Base-by-base conservation (phyloP, 1,284 basidiomycete genomes). In the Coniferiporia weirii region DNA sequence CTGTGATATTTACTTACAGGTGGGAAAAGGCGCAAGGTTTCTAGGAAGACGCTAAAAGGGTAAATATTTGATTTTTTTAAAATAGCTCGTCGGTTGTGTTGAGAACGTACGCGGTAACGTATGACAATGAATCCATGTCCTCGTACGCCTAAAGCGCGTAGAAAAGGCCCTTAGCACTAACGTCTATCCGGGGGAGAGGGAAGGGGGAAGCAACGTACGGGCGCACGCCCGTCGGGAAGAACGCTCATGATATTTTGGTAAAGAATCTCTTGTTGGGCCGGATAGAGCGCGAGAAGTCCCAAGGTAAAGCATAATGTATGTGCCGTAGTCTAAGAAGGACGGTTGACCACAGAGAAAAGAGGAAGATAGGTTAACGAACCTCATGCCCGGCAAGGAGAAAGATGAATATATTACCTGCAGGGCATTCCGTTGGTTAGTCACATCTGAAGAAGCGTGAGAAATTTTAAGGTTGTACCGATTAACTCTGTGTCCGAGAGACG, bases 201-300 rank as follows among this genome's bases (percentile, higher is more conserved):
- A 1, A 52, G n/a, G n/a, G n/a, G n/a, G n/a, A 36, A 38, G 34
- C n/a, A 10, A 56, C 52, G 15, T 19, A 64, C 60, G 1, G 63
- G 63, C 3, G 70, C 60, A 9, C 66, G 59, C 10, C 63, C 65
- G 35, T 70, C 63, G 3, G 75, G 72, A 71, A 75, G 77, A 48
- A 75, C 53, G 9, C 53, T 60, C 7, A 56, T 48, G n/a, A 72
- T 67, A 54, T 81, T 76, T 51, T 76, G 70, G 51, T 73, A 75
- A 0, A 79, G 52, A 54, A 71, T 76, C 17, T 72, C 67, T 62
- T 81, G 80, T 19, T 71, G 67, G 0, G 76, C 74, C 1, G 76
- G 77, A 63, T 79, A 67, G 12, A 80, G 65, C 0, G 80, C 80
- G 3, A 82, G 64, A n/a, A 78, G 66, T 1, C 65, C 67, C 9